Evolutionary conservation across 1,284 basidiomycete species (phyloP).

Genomic region (Coriolopsis trogii): DNA sequence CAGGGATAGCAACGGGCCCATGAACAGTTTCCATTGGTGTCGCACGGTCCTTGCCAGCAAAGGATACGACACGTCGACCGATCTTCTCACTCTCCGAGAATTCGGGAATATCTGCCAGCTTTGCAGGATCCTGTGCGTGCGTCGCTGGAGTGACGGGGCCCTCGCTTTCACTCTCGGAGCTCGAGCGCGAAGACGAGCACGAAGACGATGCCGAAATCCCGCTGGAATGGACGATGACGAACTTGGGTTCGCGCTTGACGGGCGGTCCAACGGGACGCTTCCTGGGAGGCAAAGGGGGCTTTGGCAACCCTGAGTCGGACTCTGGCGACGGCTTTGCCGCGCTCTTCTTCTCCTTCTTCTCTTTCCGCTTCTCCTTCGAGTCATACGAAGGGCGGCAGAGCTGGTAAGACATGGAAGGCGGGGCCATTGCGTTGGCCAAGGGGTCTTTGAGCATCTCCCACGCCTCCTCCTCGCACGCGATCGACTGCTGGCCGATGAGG

Average conservation of each 20-base stretch:
- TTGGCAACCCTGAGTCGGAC: no score
- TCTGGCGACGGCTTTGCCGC: no score
- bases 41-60: slow-evolving; percentile 1
- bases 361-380: no score
- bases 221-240: slow-evolving; percentile 4
- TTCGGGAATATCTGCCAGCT: slow-evolving; percentile 20
- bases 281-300: no score
- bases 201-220: slow-evolving; percentile 11
- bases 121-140: slow-evolving; percentile 15
- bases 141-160: slow-evolving; percentile 24
- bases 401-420: no score
- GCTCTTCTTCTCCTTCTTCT: no score
- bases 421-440: no score
- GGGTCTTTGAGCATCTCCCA: neutral
- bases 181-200: slow-evolving; percentile 6
- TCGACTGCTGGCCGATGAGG: neutral
- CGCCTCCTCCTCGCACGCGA: neutral
- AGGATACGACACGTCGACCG: neutral
- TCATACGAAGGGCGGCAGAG: no score
- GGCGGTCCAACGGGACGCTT: no score
- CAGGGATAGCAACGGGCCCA: no score
- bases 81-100: slow-evolving; percentile 17
- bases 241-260: slow-evolving; percentile 6
- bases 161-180: slow-evolving; percentile 16
- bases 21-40: no score